Evolutionary conservation across 1,284 basidiomycete species (phyloP).

Genomic region (Chalciporus sp.): DNA sequence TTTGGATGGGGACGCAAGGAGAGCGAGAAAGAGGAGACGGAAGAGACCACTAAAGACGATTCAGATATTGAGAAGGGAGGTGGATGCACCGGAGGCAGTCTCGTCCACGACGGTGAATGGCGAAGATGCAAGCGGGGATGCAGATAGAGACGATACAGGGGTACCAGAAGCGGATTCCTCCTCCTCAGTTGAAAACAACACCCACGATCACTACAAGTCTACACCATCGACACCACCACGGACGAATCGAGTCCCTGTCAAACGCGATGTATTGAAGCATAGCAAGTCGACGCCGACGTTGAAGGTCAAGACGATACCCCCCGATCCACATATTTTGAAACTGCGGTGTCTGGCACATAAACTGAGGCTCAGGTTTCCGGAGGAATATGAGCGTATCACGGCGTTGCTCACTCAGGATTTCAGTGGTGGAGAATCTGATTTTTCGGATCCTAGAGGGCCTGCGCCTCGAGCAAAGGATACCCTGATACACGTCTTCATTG

Average conservation of each 20-base stretch:
- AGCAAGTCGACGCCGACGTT: slow-evolving; percentile 49
- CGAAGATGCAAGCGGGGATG: slow-evolving; percentile 31
- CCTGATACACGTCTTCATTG: slow-evolving; percentile 82
- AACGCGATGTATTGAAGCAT: slow-evolving; percentile 38
- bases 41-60: slow-evolving; percentile 40
- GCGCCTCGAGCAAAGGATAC: slow-evolving; percentile 52
- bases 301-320: slow-evolving; percentile 39
- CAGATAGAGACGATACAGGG: slow-evolving; percentile 26
- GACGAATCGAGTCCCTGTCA: slow-evolving; percentile 18
- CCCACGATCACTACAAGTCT: slow-evolving; percentile 37
- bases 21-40: slow-evolving; percentile 48
- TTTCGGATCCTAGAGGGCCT: slow-evolving; percentile 49
- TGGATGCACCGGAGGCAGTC: slow-evolving; percentile 22
- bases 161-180: slow-evolving; percentile 31
- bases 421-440: slow-evolving; percentile 39
- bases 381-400: slow-evolving; percentile 50
- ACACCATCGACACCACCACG: slow-evolving; percentile 40
- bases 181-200: slow-evolving; percentile 34
- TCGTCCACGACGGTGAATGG: slow-evolving; percentile 25
- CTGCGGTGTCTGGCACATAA: slow-evolving; percentile 57
- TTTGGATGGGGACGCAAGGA: slow-evolving; percentile 41
- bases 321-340: slow-evolving; percentile 53
- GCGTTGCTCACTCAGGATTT: slow-evolving; percentile 46
- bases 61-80: slow-evolving; percentile 29
- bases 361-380: slow-evolving; percentile 57